Evolutionary conservation across 179 eudicot genomes (phyloP).

Genomic region (Nepenthes alata): DNA sequence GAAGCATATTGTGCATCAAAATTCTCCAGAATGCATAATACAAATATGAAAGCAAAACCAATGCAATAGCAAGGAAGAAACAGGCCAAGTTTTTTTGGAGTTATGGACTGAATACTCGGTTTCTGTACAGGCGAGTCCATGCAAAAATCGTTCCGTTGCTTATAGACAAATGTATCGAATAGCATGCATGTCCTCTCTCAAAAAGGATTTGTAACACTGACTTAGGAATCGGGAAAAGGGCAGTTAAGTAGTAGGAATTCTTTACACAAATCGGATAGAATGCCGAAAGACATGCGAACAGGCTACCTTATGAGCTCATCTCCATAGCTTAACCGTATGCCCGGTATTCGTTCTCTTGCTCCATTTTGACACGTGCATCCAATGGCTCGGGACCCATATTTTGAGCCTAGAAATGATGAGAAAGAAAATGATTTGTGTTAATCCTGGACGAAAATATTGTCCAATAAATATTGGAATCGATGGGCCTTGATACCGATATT

Average conservation of each 20-base stretch:
- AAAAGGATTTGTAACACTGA: no score
- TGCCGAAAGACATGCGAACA: neutral
- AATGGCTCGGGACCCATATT: conserved; percentile 19
- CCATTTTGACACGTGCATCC: conserved; percentile 30
- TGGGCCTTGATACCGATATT: neutral
- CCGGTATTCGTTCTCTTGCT: conserved; percentile 23
- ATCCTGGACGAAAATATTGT: neutral
- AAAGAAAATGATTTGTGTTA: neutral
- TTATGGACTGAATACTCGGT: no score
- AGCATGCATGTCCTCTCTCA: no score
- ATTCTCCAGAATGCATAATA: no score
- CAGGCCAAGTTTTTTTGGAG: no score
- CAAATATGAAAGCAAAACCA: no score
- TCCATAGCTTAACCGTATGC: conserved; percentile 23
- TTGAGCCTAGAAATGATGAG: conserved; percentile 10
- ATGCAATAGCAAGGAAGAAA: no score
- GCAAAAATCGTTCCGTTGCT: no score
- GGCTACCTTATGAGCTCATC: conserved; percentile 17
- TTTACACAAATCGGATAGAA: neutral
- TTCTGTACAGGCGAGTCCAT: no score
- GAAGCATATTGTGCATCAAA: no score
- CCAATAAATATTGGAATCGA: neutral
- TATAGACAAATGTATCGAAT: no score
- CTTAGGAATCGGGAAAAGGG: no score
- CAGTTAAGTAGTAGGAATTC: neutral